These are phyloP conservation scores for Brachypodium distachyon DNA, from an alignment of 202 grass and related monocot genomes.

Conservation along the genomic window DNA sequence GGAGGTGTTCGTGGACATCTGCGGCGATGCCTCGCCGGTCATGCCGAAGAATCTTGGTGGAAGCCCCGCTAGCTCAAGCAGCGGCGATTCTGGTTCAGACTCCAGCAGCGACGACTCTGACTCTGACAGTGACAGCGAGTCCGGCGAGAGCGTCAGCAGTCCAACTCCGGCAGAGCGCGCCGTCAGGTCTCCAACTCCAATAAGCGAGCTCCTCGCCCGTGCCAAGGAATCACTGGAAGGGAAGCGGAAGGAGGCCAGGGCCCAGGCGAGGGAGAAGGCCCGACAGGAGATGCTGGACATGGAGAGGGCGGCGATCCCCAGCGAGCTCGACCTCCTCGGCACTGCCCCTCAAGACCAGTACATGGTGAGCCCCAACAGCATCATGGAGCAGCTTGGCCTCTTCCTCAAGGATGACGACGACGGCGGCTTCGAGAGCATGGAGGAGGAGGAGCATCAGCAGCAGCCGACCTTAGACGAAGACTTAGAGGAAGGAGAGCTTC, in stretches of 20 bases:
- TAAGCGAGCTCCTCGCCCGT: not conserved
- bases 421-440: no score
- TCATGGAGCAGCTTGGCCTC: not conserved
- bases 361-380: not conserved
- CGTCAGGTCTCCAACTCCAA: not conserved
- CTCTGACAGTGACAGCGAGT: no score
- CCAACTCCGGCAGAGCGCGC: not conserved
- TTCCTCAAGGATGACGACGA: not conserved
- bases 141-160: no score
- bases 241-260: not conserved
- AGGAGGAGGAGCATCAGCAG: not conserved
- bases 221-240: not conserved
- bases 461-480: not conserved
- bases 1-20: slow-evolving; percentile 8
- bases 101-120: not conserved
- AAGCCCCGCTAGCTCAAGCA: no score
- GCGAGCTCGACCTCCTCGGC: not conserved
- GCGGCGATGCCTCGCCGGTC: slow-evolving; percentile 6
- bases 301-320: not conserved
- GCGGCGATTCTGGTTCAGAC: not conserved
- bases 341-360: not conserved
- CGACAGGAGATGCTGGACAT: not conserved
- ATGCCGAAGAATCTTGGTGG: not conserved
- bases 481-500: not conserved
- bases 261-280: not conserved